phyloP scores from a whole-genome alignment of 192 early-diverging fungal genomes.

The Helicostylum pulchrum region DNA sequence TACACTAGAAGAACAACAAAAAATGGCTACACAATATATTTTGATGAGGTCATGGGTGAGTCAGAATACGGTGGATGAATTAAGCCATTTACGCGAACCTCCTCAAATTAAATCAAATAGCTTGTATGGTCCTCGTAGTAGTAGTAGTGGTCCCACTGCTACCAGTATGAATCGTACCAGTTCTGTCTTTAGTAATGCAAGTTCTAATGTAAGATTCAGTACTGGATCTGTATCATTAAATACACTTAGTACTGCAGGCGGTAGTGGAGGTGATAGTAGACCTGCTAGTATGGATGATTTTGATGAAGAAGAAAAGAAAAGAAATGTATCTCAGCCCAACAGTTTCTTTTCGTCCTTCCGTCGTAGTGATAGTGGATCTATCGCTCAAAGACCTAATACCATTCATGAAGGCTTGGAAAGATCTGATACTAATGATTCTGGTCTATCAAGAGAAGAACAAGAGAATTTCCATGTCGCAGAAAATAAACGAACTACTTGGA shows the following conservation, averaged over 20 bases:
- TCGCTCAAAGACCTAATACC: not conserved
- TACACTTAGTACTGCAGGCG: conserved; percentile 21
- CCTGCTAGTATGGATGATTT: conserved; percentile 42
- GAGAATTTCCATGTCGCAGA: not conserved
- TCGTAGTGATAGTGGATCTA: not conserved
- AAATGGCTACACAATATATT: conserved; percentile 67
- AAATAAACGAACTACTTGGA: not conserved
- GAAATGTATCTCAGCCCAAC: not conserved
- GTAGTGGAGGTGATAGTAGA: conserved; percentile 34
- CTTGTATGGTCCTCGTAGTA: conserved; percentile 11
- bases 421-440: not conserved
- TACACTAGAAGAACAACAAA: conserved; percentile 54
- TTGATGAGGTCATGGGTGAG: conserved; percentile 65
- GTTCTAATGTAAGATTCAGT: conserved; percentile 28
- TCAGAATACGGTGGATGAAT: conserved; percentile 75
- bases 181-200: conserved; percentile 31
- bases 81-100: conserved; percentile 65
- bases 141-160: conserved; percentile 18
- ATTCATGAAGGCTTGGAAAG: conserved; percentile 2
- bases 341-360: conserved; percentile 2
- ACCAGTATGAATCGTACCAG: conserved; percentile 21
- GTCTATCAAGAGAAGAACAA: not conserved
- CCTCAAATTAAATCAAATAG: conserved; percentile 27
- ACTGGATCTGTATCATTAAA: conserved; percentile 20
- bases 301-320: not conserved